Percentiles rank a stretch among this genome's conserved stretches.
Conservation (phyloP, 257 asterid species). For the Thymus mandschuricus region DNA sequence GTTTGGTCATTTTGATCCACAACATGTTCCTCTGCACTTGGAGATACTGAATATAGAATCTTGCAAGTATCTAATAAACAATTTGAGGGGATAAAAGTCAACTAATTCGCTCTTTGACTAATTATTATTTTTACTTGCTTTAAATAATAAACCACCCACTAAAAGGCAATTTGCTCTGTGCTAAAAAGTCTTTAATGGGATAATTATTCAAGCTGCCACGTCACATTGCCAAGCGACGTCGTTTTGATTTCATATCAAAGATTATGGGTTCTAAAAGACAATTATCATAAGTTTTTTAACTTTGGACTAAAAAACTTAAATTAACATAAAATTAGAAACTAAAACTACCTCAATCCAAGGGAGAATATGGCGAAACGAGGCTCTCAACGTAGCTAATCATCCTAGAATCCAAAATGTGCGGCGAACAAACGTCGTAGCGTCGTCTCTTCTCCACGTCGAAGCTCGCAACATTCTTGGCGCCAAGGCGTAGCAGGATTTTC, state of each 20-base stretch:
- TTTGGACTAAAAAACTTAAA: too few species aligned
- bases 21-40: neutral
- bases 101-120: neutral
- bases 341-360: neutral
- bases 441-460: conserved; percentile 14
- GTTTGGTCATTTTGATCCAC: conserved; percentile 13
- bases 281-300: too few species aligned
- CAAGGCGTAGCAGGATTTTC: conserved; percentile 15
- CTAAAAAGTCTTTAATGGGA: neutral
- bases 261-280: too few species aligned
- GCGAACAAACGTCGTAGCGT: neutral
- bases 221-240: neutral
- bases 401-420: neutral
- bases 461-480: neutral
- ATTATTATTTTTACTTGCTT: neutral
- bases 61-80: conserved; percentile 33
- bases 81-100: conserved; percentile 4
- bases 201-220: neutral
- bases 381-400: conserved; percentile 19
- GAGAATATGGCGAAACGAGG: conserved; percentile 18
- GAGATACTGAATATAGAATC: conserved; percentile 16
- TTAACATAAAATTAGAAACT: too few species aligned
- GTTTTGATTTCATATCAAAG: neutral
- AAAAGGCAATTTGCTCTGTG: conserved; percentile 6
- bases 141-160: neutral